These are phyloP conservation scores for Entophlyctis luteolus DNA, from an alignment of 192 early-diverging fungal genomes.

Conservation along the genomic window DNA sequence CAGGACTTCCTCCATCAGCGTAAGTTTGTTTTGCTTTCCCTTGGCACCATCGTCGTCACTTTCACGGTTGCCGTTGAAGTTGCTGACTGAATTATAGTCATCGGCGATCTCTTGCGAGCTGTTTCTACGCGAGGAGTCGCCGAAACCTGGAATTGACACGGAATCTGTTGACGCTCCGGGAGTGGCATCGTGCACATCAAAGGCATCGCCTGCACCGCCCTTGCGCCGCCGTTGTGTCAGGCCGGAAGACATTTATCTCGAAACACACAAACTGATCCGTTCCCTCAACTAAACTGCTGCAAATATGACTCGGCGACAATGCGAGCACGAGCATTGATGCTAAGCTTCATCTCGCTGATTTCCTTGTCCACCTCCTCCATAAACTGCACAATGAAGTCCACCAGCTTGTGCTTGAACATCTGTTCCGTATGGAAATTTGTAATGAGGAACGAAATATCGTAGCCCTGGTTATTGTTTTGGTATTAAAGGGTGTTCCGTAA, in stretches of 20 bases:
- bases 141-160: neutral
- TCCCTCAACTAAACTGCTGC: neutral
- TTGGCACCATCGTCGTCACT: slow-evolving; percentile 31
- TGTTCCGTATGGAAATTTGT: slow-evolving; percentile 97
- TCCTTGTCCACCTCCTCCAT: slow-evolving; percentile 99
- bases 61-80: slow-evolving; percentile 14
- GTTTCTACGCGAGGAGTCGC: neutral
- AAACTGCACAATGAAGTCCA: slow-evolving; percentile 98
- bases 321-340: slow-evolving; percentile 85
- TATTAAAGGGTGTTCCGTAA: no score
- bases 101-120: neutral
- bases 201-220: slow-evolving; percentile 14
- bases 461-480: slow-evolving; percentile 78
- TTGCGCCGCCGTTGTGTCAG: slow-evolving; percentile 45
- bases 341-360: slow-evolving; percentile 97
- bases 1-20: slow-evolving; percentile 94
- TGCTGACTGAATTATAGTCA: neutral
- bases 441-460: slow-evolving; percentile 94
- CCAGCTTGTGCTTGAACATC: slow-evolving; percentile 99
- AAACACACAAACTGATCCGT: neutral
- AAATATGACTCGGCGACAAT: slow-evolving; percentile 74
- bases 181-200: neutral
- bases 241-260: slow-evolving; percentile 15
- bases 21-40: slow-evolving; percentile 55
- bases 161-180: no score